phyloP scores from a whole-genome alignment of 176 grass and related monocot species.

The Miscanthus lutarioriparius region DNA sequence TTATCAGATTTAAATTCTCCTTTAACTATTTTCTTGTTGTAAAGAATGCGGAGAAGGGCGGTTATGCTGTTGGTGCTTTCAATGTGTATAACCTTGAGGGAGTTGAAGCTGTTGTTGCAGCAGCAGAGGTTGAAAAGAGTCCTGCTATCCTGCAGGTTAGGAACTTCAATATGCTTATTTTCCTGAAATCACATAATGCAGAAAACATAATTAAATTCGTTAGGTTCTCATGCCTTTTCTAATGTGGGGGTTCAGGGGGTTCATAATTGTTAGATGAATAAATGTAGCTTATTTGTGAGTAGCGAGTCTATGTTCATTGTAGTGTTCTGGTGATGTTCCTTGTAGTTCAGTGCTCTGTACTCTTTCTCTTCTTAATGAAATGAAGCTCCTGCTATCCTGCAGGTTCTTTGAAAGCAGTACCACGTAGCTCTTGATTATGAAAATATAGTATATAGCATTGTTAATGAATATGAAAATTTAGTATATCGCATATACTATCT shows the following conservation, averaged over 20 bases:
- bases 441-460: background rate
- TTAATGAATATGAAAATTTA: background rate
- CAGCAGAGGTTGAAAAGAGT: constrained; percentile 84
- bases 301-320: background rate
- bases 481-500: constrained; percentile 1
- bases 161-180: constrained; percentile 27
- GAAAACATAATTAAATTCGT: constrained; percentile 7
- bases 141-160: constrained; percentile 92
- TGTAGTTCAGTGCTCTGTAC: background rate
- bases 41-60: constrained; percentile 81
- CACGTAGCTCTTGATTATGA: background rate
- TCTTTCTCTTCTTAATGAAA: background rate
- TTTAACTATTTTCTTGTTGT: constrained; percentile 37
- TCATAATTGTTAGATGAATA: background rate
- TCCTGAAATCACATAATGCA: background rate
- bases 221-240: background rate
- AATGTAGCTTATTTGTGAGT: background rate
- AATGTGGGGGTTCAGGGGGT: background rate
- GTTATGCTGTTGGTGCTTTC: constrained; percentile 96
- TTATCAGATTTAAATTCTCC: constrained; percentile 28
- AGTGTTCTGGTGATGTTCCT: background rate
- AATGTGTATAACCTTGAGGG: constrained; percentile 98
- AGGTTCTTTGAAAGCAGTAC: background rate
- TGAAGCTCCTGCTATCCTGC: background rate
- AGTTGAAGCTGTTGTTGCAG: constrained; percentile 88